Evolutionary conservation across 345 rosid species (phyloP).

Genomic region (Brassica juncea): DNA sequence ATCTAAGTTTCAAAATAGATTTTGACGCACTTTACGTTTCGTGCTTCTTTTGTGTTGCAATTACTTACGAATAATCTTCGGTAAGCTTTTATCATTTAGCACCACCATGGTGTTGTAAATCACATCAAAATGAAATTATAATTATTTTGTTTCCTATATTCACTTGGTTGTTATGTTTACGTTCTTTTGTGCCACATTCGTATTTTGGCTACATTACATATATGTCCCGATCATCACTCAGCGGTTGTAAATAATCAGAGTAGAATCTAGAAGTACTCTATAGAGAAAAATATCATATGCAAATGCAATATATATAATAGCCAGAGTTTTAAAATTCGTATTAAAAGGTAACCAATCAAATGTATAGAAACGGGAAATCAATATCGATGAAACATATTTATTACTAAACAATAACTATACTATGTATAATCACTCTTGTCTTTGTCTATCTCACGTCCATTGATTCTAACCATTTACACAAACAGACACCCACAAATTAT

Average conservation of each 20-base stretch:
- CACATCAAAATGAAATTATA: background rate
- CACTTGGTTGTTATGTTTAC: constrained; percentile 1
- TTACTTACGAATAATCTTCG: background rate
- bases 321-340: background rate
- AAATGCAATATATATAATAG: background rate
- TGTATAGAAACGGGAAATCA: background rate
- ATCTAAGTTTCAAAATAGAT: background rate
- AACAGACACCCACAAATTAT: constrained; percentile 1
- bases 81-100: background rate
- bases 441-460: background rate
- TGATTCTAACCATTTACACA: background rate
- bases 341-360: too few species aligned
- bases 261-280: background rate
- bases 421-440: background rate
- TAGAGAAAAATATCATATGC: background rate
- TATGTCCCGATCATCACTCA: constrained; percentile 7
- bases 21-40: background rate
- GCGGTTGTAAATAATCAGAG: background rate
- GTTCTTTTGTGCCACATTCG: background rate
- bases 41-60: constrained; percentile 11
- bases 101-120: background rate
- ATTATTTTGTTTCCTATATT: constrained; percentile 7
- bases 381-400: background rate
- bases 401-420: background rate
- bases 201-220: background rate